phyloP scores from a whole-genome alignment of 1,284 basidiomycete genomes.

The Cryptococcus amylolentus region DNA sequence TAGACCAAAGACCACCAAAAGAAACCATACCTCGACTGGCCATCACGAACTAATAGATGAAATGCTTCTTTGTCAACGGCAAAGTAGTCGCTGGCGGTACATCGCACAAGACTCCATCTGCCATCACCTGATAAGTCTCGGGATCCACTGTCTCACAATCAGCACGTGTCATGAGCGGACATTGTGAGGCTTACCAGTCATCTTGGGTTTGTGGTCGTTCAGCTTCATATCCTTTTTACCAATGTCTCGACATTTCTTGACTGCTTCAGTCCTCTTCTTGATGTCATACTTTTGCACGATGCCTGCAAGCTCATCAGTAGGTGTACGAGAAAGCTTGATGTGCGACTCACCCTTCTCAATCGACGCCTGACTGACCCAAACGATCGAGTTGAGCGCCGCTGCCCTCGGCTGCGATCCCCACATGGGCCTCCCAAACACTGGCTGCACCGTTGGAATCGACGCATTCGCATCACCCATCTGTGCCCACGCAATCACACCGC shows the following conservation, averaged over 20 bases:
- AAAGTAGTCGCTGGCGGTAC: conserved; percentile 69
- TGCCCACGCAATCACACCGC: conserved; percentile 86
- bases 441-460: conserved; percentile 91
- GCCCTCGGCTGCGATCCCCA: conserved; percentile 74
- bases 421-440: conserved; percentile 80
- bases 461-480: conserved; percentile 91
- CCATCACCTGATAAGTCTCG: conserved; percentile 82
- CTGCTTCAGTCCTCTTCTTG: conserved; percentile 70
- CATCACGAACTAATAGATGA: conserved; percentile 29
- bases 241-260: conserved; percentile 70
- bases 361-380: conserved; percentile 79
- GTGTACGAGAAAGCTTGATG: neutral
- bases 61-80: conserved; percentile 65
- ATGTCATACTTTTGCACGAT: conserved; percentile 68
- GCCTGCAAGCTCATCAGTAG: conserved; percentile 36
- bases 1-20: too few species aligned
- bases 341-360: conserved; percentile 56
- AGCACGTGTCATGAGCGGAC: neutral
- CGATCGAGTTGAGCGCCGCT: conserved; percentile 73
- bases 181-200: conserved; percentile 53
- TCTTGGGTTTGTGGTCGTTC: conserved; percentile 75
- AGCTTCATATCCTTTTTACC: conserved; percentile 90
- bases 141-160: conserved; percentile 65
- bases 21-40: too few species aligned
- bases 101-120: conserved; percentile 73